These are phyloP conservation scores for Madurella mycetomatis DNA, from an alignment of 2,329 filamentous ascomycete genomes.

Conservation along the genomic window DNA sequence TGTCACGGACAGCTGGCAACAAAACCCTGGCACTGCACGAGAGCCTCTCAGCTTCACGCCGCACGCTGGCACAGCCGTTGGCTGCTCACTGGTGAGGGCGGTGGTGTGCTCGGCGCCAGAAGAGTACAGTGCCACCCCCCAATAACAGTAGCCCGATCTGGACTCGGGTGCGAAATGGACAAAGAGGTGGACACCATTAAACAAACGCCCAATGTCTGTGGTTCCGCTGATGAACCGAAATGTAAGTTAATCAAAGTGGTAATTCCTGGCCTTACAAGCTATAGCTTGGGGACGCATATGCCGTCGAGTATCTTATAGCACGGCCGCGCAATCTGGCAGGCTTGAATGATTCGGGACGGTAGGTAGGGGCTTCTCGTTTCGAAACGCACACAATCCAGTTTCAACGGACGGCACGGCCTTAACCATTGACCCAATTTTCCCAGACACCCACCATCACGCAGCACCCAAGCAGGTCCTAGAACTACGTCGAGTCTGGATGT, in stretches of 20 bases:
- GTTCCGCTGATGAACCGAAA: slow-evolving; percentile 3
- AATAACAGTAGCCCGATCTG: not conserved
- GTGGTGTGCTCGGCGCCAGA: not conserved
- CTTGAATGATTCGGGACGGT: not conserved
- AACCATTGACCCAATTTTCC: not conserved
- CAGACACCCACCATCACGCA: not conserved
- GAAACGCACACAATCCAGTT: slow-evolving; percentile 2
- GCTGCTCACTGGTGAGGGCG: not conserved
- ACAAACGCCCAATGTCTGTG: not conserved
- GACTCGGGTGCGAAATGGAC: not conserved
- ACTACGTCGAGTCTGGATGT: too few relatives aligned
- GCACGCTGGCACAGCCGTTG: slow-evolving; percentile 1
- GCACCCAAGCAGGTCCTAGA: not conserved
- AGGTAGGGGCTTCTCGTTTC: slow-evolving; percentile 1
- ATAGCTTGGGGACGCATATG: not conserved
- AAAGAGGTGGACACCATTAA: not conserved
- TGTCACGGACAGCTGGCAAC: not conserved
- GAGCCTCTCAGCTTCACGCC: not conserved
- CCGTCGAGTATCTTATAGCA: not conserved
- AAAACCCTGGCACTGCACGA: not conserved
- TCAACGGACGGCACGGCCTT: not conserved
- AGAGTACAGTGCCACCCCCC: slow-evolving; percentile 1
- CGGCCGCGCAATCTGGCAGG: not conserved
- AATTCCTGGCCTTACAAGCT: not conserved
- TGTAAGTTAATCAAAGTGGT: slow-evolving; percentile 7